Evolutionary conservation across 257 asterid species (phyloP), one percentile per base, ranked within the genome.

Genomic region (Nicotiana attenuata): DNA sequence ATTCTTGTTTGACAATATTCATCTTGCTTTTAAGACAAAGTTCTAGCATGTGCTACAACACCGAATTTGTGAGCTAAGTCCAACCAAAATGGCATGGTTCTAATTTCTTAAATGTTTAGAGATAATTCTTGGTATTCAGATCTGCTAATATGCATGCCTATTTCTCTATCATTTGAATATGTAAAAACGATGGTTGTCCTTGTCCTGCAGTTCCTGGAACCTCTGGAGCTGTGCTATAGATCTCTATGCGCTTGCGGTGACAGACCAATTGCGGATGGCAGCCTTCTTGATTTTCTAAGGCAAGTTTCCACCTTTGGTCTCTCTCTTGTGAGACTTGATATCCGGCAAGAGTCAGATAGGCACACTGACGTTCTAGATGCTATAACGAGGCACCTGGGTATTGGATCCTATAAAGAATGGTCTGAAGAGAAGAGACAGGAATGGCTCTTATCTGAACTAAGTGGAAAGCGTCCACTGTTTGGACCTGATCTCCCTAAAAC

Each of bases 221-320:
- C 99, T 64, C 97, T 96, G 60, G 99, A 96, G 93, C 90, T 96
- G 87, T 96, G 99, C 75, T 96, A 93, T 80, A 88, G 94, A 82
- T 96, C 99, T 7, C 93, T 96, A 57, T 94, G 99, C 75, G 89
- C 96, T 52, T 91, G 92, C 50, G 97, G 99, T 56, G 98, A 96
- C 84, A 91, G 97, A 3, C 84, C 97, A 0, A 92, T 94, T 45
- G 99, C 98, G 1, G 99, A 96, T 57, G 99, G 99, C 22, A 92
- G 96, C 89, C 99, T 96, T 81, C 99, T 96, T 4, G 99, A 96
- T 88, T 94, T 92, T 81, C 91, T 96, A 13, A 86, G 99, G 76
- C 99, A 96, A 92, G 97, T 96, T 57, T 96, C 97, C 57, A 96
- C 99, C 1, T 96, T 96, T 64, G 99, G 98, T 67, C 97, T 94